Percentiles rank a stretch among this genome's conserved stretches.
Conservation (phyloP, 2,329 filamentous ascomycete genomes). For the Talaromyces albobiverticillius region DNA sequence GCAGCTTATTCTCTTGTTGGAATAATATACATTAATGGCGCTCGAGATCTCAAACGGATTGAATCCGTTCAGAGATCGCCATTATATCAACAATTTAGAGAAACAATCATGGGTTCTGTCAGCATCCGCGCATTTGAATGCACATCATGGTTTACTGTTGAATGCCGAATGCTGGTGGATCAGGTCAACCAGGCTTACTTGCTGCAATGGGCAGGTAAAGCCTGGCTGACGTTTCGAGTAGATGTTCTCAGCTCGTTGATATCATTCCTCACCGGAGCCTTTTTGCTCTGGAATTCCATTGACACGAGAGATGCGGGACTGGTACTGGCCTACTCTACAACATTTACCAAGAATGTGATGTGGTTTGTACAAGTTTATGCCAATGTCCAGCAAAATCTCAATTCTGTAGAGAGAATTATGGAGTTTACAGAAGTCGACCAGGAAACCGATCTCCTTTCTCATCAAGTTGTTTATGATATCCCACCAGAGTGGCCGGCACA, state of each 20-base stretch:
- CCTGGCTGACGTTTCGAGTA: neutral
- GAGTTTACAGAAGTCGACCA: conserved; percentile 1
- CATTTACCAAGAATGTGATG: neutral
- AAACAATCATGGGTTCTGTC: neutral
- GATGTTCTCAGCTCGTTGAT: neutral
- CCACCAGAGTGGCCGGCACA: neutral
- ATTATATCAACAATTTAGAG: conserved; percentile 6
- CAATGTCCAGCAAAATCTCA: conserved; percentile 5
- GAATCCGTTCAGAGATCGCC: conserved; percentile 4
- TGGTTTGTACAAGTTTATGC: conserved; percentile 7
- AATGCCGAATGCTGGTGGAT: neutral
- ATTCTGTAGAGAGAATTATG: conserved; percentile 1
- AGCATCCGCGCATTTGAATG: conserved; percentile 2
- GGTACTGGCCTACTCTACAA: conserved; percentile 2
- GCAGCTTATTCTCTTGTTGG: neutral
- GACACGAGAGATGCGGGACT: neutral
- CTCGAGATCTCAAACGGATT: conserved; percentile 4
- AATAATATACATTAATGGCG: neutral
- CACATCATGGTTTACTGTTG: neutral
- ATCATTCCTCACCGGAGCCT: conserved; percentile 1
- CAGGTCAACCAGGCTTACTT: conserved; percentile 2
- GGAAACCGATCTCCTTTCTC: neutral
- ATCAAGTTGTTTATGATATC: conserved; percentile 1
- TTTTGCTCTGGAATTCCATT: neutral
- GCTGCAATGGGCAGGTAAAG: neutral